Conservation (phyloP, 2,329 filamentous ascomycete species). For the Exophiala bonariae region DNA sequence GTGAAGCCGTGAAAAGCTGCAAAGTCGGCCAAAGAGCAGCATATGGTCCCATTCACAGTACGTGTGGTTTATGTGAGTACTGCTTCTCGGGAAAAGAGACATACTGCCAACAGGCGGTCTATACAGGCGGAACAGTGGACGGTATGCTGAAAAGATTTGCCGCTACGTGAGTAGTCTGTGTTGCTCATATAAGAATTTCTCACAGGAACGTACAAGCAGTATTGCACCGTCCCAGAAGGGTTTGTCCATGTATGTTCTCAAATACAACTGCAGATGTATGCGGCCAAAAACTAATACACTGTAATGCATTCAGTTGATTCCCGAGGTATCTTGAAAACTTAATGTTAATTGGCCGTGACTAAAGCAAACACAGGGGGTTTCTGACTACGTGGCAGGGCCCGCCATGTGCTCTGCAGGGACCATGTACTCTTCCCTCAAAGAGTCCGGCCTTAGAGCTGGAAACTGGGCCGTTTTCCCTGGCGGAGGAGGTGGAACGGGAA, state of each 20-base stretch:
- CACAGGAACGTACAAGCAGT: slow-evolving; percentile 51
- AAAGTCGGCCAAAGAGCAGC: slow-evolving; percentile 34
- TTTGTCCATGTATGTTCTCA: slow-evolving; percentile 3
- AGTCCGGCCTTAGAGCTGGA: slow-evolving; percentile 12
- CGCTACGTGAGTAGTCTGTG: background rate
- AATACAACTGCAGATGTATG: background rate
- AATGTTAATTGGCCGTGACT: background rate
- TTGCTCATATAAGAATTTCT: background rate
- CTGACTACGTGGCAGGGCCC: slow-evolving; percentile 41
- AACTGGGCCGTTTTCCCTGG: slow-evolving; percentile 34
- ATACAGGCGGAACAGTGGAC: slow-evolving; percentile 8
- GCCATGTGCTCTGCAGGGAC: slow-evolving; percentile 46
- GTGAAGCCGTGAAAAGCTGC: slow-evolving; percentile 51
- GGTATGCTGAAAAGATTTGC: slow-evolving; percentile 15
- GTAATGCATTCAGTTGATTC: background rate
- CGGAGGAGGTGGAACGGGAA: slow-evolving; percentile 36
- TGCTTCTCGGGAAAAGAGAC: slow-evolving; percentile 29
- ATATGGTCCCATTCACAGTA: slow-evolving; percentile 39
- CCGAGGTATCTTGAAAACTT: slow-evolving; percentile 5
- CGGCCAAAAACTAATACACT: slow-evolving; percentile 3
- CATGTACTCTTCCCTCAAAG: slow-evolving; percentile 40
- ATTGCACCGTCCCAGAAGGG: slow-evolving; percentile 3
- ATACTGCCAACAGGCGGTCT: slow-evolving; percentile 8
- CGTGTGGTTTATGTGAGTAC: slow-evolving; percentile 35
- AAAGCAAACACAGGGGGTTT: slow-evolving; percentile 29